Percentiles rank a stretch among this genome's conserved stretches.
Conservation (phyloP, 1,139 yeast species). For the Arxiozyma heterogenica region DNA sequence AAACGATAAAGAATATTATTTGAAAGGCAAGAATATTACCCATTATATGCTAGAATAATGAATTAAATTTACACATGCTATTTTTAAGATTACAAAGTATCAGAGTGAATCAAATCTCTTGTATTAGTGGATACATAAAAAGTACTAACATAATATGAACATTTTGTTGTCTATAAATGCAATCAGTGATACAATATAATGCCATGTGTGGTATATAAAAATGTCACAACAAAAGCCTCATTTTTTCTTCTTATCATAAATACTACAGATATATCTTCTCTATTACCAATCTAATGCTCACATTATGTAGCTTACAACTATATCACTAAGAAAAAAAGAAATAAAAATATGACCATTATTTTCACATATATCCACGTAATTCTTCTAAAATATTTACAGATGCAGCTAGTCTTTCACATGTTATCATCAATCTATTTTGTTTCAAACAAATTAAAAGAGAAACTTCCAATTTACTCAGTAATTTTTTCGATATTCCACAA, state of each 20-base stretch:
- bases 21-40: too few species aligned
- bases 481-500: conserved; percentile 40
- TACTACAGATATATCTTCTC: not conserved
- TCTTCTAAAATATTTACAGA: conserved; percentile 11
- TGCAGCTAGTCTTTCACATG: conserved; percentile 7
- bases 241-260: too few species aligned
- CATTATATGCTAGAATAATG: too few species aligned
- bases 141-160: not conserved
- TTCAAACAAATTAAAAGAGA: conserved; percentile 33
- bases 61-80: too few species aligned
- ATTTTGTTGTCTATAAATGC: not conserved
- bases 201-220: not conserved
- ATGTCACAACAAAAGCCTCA: not conserved
- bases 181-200: too few species aligned
- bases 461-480: conserved; percentile 40
- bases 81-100: too few species aligned
- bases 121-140: not conserved
- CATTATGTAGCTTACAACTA: not conserved
- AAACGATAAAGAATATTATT: too few species aligned
- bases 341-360: too few species aligned
- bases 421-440: conserved; percentile 13
- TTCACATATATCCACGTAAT: conserved; percentile 3
- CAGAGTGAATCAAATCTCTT: not conserved
- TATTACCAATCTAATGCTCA: not conserved
- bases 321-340: too few species aligned